Evolutionary conservation across 192 early-diverging fungal genomes (phyloP).

Genomic region (Coemansia sp.): DNA sequence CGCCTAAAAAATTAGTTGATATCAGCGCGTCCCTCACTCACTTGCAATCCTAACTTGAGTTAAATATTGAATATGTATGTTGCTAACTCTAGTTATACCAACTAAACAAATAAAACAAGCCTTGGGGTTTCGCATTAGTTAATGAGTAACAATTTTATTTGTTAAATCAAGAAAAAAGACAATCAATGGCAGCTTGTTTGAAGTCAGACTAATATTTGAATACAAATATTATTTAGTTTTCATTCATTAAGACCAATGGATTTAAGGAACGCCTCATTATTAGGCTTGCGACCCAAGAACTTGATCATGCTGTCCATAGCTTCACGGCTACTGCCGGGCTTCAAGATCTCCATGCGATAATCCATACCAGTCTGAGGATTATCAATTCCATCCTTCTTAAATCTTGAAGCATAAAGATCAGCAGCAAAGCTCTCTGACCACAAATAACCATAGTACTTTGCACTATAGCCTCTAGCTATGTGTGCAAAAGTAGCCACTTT

Average conservation of each 20-base stretch:
- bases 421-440: constrained; percentile 79
- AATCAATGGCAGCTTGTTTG: no score
- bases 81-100: no score
- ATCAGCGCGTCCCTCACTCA: no score
- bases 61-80: no score
- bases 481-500: constrained; percentile 58
- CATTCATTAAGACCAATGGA: constrained; percentile 58
- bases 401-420: constrained; percentile 77
- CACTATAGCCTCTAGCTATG: constrained; percentile 72
- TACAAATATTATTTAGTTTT: no score
- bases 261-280: constrained; percentile 73
- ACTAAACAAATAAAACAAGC: no score
- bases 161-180: no score
- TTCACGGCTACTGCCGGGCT: constrained; percentile 58
- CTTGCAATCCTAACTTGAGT: no score
- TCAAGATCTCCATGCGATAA: constrained; percentile 22
- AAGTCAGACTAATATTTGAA: no score
- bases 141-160: no score
- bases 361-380: constrained; percentile 15
- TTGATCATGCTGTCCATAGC: constrained; percentile 64
- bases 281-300: constrained; percentile 83
- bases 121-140: no score
- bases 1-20: no score
- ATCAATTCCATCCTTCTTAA: constrained; percentile 61
- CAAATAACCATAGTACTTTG: constrained; percentile 75